Conservation (phyloP, 768 basidiomycete genomes). For the Rhizopogon vinicolor region DNA sequence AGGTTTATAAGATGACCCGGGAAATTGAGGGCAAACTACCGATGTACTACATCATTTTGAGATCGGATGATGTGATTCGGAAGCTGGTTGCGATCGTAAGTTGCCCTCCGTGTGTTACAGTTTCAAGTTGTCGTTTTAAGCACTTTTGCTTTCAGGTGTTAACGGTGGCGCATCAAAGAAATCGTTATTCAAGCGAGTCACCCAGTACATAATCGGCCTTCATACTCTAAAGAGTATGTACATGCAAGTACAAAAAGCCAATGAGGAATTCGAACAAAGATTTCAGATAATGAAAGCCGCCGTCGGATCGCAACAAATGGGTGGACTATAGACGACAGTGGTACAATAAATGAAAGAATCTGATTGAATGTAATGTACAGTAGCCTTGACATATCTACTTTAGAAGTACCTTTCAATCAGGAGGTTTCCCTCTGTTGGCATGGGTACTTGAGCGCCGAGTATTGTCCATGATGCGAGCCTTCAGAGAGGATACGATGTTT, state of each 20-base stretch:
- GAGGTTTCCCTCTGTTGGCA: slow-evolving; percentile 11
- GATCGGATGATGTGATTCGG: slow-evolving; percentile 43
- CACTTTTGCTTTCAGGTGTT: slow-evolving; percentile 30
- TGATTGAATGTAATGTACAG: slow-evolving; percentile 1
- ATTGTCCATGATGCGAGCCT: slow-evolving; percentile 55
- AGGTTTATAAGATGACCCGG: slow-evolving; percentile 35
- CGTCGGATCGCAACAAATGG: neutral
- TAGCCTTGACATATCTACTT: slow-evolving; percentile 1
- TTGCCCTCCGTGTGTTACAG: slow-evolving; percentile 13
- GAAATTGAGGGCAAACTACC: slow-evolving; percentile 51
- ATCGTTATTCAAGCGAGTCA: slow-evolving; percentile 14
- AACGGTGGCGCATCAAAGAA: slow-evolving; percentile 34
- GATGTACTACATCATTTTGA: slow-evolving; percentile 41
- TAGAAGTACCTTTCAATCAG: slow-evolving; percentile 10
- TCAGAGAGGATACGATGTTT: slow-evolving; percentile 37
- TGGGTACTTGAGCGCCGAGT: slow-evolving; percentile 35
- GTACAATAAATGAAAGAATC: neutral
- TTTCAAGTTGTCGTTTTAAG: slow-evolving; percentile 6
- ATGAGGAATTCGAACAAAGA: slow-evolving; percentile 33
- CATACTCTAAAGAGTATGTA: slow-evolving; percentile 41
- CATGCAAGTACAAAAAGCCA: slow-evolving; percentile 35
- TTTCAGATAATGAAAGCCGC: slow-evolving; percentile 20
- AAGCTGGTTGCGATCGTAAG: slow-evolving; percentile 54
- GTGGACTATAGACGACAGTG: neutral
- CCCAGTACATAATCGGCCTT: slow-evolving; percentile 32